These are phyloP conservation scores for Ceratocystis albifundus DNA, from an alignment of 2,329 filamentous ascomycete genomes.

Conservation along the genomic window DNA sequence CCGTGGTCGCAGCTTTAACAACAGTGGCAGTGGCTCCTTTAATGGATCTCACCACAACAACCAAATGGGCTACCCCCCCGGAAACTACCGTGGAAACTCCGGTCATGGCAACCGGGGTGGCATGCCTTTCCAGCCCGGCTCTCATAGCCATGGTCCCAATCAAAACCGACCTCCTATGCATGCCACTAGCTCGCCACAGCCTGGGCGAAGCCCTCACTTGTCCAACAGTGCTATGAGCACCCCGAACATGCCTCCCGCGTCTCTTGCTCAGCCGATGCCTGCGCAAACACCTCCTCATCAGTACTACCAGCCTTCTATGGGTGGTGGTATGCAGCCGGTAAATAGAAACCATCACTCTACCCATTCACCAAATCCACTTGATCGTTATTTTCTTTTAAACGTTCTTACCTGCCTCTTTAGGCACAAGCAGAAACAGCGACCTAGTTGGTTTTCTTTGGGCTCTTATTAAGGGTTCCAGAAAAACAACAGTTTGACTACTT, in stretches of 20 bases:
- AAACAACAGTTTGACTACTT: not conserved
- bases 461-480: not conserved
- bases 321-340: slow-evolving; percentile 23
- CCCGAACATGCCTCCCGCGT: slow-evolving; percentile 53
- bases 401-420: not conserved
- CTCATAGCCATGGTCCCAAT: slow-evolving; percentile 33
- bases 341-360: slow-evolving; percentile 16
- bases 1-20: slow-evolving; percentile 33
- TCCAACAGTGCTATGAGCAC: slow-evolving; percentile 55
- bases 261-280: slow-evolving; percentile 45
- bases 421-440: not conserved
- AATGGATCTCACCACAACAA: slow-evolving; percentile 38
- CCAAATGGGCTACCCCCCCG: slow-evolving; percentile 33
- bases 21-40: slow-evolving; percentile 36
- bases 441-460: slow-evolving; percentile 1
- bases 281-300: slow-evolving; percentile 52
- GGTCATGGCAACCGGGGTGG: slow-evolving; percentile 41
- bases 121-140: slow-evolving; percentile 38
- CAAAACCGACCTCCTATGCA: slow-evolving; percentile 31
- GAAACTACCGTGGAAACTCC: slow-evolving; percentile 31
- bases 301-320: slow-evolving; percentile 29
- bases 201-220: slow-evolving; percentile 54
- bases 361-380: not conserved
- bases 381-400: not conserved
- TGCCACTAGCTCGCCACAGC: slow-evolving; percentile 55